Conservation (phyloP, 2,329 filamentous ascomycete species). For the Fusarium nematophilum region DNA sequence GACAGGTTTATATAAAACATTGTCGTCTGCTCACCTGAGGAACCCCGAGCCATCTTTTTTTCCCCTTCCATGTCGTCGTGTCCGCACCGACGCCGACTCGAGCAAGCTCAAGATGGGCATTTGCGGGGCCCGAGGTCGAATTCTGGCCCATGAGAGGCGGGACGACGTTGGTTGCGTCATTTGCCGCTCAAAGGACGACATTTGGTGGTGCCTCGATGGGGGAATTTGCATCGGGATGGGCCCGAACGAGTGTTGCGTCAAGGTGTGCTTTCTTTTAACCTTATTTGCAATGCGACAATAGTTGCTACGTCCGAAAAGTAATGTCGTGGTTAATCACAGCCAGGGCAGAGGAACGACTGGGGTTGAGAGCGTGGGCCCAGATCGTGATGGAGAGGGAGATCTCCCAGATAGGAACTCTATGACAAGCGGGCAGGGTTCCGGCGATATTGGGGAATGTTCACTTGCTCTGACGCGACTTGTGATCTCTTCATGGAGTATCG, state of each 20-base stretch:
- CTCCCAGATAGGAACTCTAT: too few relatives aligned
- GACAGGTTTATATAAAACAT: slow-evolving; percentile 30
- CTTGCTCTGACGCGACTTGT: too few relatives aligned
- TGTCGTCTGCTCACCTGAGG: background rate
- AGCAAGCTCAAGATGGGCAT: slow-evolving; percentile 20
- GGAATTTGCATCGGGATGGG: slow-evolving; percentile 32
- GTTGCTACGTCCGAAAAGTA: background rate
- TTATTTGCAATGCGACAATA: slow-evolving; percentile 14
- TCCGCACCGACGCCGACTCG: slow-evolving; percentile 7
- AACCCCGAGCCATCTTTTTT: background rate
- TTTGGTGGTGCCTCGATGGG: slow-evolving; percentile 10
- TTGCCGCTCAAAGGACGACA: slow-evolving; percentile 37
- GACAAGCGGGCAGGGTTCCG: too few relatives aligned
- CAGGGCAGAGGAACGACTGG: too few relatives aligned
- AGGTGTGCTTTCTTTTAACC: slow-evolving; percentile 21
- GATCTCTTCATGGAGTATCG: too few relatives aligned
- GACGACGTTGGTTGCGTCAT: slow-evolving; percentile 36
- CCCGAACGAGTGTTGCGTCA: slow-evolving; percentile 14
- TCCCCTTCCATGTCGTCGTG: slow-evolving; percentile 4
- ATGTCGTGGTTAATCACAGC: too few relatives aligned
- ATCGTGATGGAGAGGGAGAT: too few relatives aligned
- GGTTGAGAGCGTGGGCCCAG: too few relatives aligned
- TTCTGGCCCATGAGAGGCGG: slow-evolving; percentile 18
- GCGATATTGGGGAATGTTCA: too few relatives aligned
- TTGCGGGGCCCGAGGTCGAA: slow-evolving; percentile 23